These are phyloP conservation scores for Solioccasus polychromus DNA, from an alignment of 768 basidiomycete genomes.

Conservation along the genomic window DNA sequence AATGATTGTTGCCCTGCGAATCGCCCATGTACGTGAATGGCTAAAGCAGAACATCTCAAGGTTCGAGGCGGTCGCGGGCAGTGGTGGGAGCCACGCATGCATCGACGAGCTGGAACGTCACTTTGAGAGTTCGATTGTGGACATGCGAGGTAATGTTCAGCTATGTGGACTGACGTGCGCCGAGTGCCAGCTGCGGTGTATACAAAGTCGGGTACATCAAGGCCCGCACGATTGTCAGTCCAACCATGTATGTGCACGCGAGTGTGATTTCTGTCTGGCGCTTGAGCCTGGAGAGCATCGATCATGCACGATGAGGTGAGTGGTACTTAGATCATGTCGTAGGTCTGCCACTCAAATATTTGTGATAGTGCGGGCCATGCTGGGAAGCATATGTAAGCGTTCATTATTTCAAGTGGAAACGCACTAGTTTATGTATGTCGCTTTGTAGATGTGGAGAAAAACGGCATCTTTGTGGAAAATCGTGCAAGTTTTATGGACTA, in stretches of 20 bases:
- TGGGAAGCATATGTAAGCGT: constrained; percentile 50
- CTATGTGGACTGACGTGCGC: constrained; percentile 49
- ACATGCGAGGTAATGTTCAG: constrained; percentile 44
- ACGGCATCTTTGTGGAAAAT: constrained; percentile 53
- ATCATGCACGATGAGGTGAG: constrained; percentile 48
- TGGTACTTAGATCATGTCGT: neutral
- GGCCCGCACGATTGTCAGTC: constrained; percentile 50
- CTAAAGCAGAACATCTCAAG: constrained; percentile 45
- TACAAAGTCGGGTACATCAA: constrained; percentile 45
- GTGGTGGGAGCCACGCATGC: constrained; percentile 31
- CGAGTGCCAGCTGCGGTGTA: constrained; percentile 47
- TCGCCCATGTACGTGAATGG: constrained; percentile 51
- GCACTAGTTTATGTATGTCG: neutral
- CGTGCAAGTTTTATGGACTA: constrained; percentile 44
- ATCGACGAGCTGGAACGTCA: constrained; percentile 44
- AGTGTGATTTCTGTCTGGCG: constrained; percentile 40
- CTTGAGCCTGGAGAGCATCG: constrained; percentile 29
- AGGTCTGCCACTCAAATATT: neutral
- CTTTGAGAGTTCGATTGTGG: constrained; percentile 42
- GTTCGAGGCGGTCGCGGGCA: constrained; percentile 35
- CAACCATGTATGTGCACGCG: constrained; percentile 42
- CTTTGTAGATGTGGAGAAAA: constrained; percentile 48
- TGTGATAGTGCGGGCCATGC: constrained; percentile 52
- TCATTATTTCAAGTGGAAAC: accelerated
- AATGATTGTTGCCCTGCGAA: constrained; percentile 38